These are phyloP conservation scores for Bauhinia variegata DNA, from an alignment of 306 rosid species.

Conservation along the genomic window DNA sequence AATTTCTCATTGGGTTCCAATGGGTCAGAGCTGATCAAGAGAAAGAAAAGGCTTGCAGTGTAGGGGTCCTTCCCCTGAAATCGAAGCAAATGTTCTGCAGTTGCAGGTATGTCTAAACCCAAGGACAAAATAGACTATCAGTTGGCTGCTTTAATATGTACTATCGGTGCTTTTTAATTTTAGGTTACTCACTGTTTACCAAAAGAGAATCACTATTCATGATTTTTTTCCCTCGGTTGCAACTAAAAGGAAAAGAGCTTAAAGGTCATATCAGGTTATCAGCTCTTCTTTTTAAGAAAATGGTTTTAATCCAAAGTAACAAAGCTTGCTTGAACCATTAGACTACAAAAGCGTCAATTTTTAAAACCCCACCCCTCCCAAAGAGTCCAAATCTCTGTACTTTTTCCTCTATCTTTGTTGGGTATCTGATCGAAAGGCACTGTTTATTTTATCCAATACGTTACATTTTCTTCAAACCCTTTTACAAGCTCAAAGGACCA, in stretches of 20 bases:
- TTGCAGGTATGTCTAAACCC: slow-evolving; percentile 53
- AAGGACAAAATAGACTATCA: slow-evolving; percentile 51
- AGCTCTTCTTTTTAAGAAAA: slow-evolving; percentile 73
- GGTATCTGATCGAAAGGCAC: slow-evolving; percentile 33
- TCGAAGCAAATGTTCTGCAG: slow-evolving; percentile 59
- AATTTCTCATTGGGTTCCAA: slow-evolving; percentile 41
- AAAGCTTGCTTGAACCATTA: slow-evolving; percentile 25
- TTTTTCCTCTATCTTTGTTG: slow-evolving; percentile 25
- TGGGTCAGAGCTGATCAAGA: slow-evolving; percentile 34
- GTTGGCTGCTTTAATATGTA: slow-evolving; percentile 66
- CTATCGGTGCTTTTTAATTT: slow-evolving; percentile 53
- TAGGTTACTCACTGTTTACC: slow-evolving; percentile 48
- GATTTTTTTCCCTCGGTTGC: slow-evolving; percentile 34
- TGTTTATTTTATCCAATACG: not conserved
- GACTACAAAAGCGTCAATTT: slow-evolving; percentile 40
- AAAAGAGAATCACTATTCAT: slow-evolving; percentile 43
- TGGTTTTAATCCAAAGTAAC: not conserved
- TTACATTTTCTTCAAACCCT: slow-evolving; percentile 11
- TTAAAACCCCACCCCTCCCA: slow-evolving; percentile 40
- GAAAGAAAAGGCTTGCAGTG: slow-evolving; percentile 32
- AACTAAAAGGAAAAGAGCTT: slow-evolving; percentile 42
- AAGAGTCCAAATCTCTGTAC: slow-evolving; percentile 42
- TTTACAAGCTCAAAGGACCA: slow-evolving; percentile 36
- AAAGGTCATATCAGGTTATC: slow-evolving; percentile 34
- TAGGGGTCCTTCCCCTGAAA: slow-evolving; percentile 64